phyloP scores from a whole-genome alignment of 2,329 filamentous ascomycete species.

The Pyrenochaeta sp. region DNA sequence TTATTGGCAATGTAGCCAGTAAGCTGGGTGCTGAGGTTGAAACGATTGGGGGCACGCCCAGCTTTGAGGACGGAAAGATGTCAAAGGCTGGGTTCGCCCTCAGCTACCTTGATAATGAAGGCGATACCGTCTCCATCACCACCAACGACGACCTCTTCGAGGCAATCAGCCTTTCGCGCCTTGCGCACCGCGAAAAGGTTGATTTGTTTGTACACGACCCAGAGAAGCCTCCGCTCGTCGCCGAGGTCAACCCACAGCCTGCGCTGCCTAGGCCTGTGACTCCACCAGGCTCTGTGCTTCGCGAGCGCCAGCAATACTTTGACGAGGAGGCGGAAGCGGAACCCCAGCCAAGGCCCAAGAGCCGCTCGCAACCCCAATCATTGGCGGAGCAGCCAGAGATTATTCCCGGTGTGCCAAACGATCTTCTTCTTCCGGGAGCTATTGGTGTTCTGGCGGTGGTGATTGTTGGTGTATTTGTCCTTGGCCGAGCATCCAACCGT shows the following conservation, averaged over 20 bases:
- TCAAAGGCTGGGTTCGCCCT: constrained; percentile 83
- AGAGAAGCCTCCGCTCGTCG: constrained; percentile 80
- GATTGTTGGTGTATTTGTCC: constrained; percentile 90
- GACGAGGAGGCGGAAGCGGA: constrained; percentile 68
- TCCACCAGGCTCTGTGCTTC: constrained; percentile 61
- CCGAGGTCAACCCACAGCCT: constrained; percentile 68
- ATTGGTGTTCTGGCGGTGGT: constrained; percentile 95
- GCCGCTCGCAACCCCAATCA: constrained; percentile 55
- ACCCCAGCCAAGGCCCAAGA: constrained; percentile 50
- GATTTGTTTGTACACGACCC: constrained; percentile 97
- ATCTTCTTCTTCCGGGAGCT: constrained; percentile 89
- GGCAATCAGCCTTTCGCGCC: constrained; percentile 83
- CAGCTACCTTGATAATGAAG: constrained; percentile 96
- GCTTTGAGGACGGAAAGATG: constrained; percentile 80
- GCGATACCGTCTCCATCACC: constrained; percentile 95
- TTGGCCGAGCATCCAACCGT: constrained; percentile 71
- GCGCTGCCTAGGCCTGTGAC: constrained; percentile 59
- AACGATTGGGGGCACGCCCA: constrained; percentile 80
- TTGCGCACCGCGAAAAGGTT: constrained; percentile 85
- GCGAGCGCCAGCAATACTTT: constrained; percentile 58
- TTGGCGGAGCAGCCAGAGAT: constrained; percentile 73
- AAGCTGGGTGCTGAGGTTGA: constrained; percentile 89
- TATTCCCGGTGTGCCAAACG: constrained; percentile 91
- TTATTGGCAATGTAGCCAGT: constrained; percentile 77
- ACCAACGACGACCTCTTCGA: constrained; percentile 93